phyloP scores from a whole-genome alignment of 306 rosid genomes.

The Corylus heterophylla region DNA sequence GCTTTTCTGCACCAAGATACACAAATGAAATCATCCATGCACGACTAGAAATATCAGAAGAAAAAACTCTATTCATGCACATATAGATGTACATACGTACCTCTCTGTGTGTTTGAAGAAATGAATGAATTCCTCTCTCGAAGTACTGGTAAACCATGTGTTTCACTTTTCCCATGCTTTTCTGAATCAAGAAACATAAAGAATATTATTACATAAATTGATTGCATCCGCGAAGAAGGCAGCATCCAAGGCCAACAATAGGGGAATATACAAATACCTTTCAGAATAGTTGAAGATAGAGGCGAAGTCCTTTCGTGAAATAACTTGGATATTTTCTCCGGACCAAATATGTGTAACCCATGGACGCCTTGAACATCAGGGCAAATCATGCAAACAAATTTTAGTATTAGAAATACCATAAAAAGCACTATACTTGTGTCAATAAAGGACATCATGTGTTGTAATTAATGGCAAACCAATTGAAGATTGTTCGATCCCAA shows the following conservation, averaged over 20 bases:
- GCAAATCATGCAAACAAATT: background rate
- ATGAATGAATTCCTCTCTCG: too few relatives aligned
- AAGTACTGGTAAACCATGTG: too few relatives aligned
- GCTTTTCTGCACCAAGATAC: conserved; percentile 19
- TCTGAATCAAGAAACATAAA: too few relatives aligned
- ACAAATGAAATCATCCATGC: too few relatives aligned
- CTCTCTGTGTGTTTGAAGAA: too few relatives aligned
- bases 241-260: background rate
- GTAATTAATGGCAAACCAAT: conserved; percentile 16
- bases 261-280: background rate
- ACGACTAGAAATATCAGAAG: background rate
- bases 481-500: conserved; percentile 17
- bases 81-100: too few relatives aligned
- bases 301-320: background rate
- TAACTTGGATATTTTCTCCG: background rate
- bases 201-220: too few relatives aligned
- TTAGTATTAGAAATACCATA: background rate
- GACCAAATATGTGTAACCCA: background rate
- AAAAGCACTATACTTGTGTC: background rate
- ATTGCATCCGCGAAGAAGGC: too few relatives aligned
- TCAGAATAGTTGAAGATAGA: background rate
- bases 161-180: too few relatives aligned
- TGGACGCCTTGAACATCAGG: background rate
- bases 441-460: background rate
- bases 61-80: too few relatives aligned